phyloP scores from a whole-genome alignment of 1,284 basidiomycete genomes.

The Cystobasidium slooffiae region DNA sequence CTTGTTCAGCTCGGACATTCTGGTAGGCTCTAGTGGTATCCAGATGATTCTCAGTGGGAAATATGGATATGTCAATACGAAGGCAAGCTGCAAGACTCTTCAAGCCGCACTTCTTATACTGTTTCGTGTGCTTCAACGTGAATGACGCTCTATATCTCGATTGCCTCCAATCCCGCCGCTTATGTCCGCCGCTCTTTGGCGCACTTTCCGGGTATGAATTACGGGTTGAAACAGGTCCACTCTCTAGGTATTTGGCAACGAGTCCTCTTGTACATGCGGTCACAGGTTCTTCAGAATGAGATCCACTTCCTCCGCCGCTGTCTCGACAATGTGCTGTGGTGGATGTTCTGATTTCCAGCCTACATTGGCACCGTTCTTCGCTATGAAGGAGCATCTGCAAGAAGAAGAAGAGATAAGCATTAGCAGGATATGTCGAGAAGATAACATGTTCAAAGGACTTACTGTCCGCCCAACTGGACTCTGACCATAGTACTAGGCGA shows the following conservation, averaged over 20 bases:
- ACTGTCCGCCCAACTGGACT: background rate
- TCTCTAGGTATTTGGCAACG: background rate
- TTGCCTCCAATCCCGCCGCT: too few relatives aligned
- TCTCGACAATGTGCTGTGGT: background rate
- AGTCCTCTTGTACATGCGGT: background rate
- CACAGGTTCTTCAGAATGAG: background rate
- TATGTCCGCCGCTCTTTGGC: too few relatives aligned
- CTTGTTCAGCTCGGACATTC: background rate
- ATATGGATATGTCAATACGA: background rate
- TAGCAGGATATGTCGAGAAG: background rate
- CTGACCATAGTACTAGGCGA: background rate
- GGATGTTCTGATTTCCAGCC: background rate
- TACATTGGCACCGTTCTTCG: background rate
- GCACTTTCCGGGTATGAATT: too few relatives aligned
- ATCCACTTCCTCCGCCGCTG: conserved; percentile 13
- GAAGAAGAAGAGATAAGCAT: background rate
- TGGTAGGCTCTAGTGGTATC: background rate
- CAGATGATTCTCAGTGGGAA: background rate
- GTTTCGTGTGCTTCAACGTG: too few relatives aligned
- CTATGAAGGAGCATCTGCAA: background rate
- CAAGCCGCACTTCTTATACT: too few relatives aligned
- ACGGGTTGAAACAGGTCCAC: background rate
- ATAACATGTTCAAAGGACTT: background rate
- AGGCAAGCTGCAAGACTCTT: too few relatives aligned
- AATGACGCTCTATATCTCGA: too few relatives aligned